Base-by-base conservation (phyloP, 2,329 filamentous ascomycete species). In the Penicillium sp. region DNA sequence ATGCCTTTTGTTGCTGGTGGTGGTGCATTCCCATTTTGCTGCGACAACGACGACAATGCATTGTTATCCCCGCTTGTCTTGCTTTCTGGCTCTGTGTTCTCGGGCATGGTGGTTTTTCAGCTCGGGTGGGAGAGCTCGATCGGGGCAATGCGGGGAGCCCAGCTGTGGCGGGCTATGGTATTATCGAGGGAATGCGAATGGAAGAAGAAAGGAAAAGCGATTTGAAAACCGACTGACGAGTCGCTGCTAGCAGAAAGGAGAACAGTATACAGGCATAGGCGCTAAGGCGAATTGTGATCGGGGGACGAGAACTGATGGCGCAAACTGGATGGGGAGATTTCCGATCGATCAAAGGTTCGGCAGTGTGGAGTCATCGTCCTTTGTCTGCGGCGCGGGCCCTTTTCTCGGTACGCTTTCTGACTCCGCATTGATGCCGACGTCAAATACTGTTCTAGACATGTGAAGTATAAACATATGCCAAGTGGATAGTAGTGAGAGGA, bases 1-100 rank as follows among this genome's bases (percentile, higher is more conserved):
- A 24, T 23, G 21, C 33, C 33, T 38, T 55, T 54, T 33, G 42
- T 35, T 35, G 11, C 2, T 35, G 30, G 30, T 5, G 30, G 12
- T 3, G 30, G 14, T 59, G 67, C 61, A 63, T 63, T 65, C 55
- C 64, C 62, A 54, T 71, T 70, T 57, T 63, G 68, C 56, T 62
- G 62, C 56, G 63, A 59, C 11, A 58, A 60, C 45, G 64, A 61
- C 38, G 59, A 60, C 7, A 64, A 62, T 38, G 16, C 14, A 46
- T 38, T 53, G 30, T 35, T 35, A 16, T 35, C 12, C 8, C 16
- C 30, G 12, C 16, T 35, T 35, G 20, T 23, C 40, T 43, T 43
- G 18, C 18, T 14, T 11, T 43, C 40, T 21, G 18, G 40, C 8
- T 43, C 40, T 23, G 20, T 43, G 23, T 43, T 43, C 40, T 12